Conservation (phyloP, 164 flowering plant genomes). For the Litsea cubeba region DNA sequence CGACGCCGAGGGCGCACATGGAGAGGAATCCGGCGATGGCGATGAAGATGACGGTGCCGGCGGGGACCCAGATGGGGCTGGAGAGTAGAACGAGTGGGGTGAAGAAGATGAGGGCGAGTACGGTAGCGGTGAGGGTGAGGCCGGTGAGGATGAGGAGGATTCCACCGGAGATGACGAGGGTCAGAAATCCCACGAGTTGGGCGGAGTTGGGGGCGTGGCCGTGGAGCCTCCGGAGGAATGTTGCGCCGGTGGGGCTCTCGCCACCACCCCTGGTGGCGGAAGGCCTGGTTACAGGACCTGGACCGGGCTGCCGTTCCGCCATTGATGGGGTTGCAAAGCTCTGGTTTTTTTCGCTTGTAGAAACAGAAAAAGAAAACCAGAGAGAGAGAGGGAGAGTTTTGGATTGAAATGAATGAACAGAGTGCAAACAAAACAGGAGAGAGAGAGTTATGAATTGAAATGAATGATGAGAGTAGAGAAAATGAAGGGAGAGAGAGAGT, state of each 20-base stretch:
- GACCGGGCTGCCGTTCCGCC: constrained; percentile 31
- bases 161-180: constrained; percentile 51
- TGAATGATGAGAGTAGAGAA: too few relatives aligned
- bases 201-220: constrained; percentile 49
- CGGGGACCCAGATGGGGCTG: constrained; percentile 83
- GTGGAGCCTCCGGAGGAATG: constrained; percentile 39
- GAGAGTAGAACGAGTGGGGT: constrained; percentile 56
- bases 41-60: constrained; percentile 40
- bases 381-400: background rate
- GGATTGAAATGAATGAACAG: background rate
- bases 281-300: constrained; percentile 2
- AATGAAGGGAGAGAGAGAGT: too few relatives aligned
- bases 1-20: constrained; percentile 41
- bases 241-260: background rate
- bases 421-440: background rate
- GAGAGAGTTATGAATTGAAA: background rate
- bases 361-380: background rate
- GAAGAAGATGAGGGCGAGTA: constrained; percentile 56
- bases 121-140: constrained; percentile 49
- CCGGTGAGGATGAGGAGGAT: constrained; percentile 67
- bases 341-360: background rate
- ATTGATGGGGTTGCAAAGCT: constrained; percentile 8
- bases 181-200: constrained; percentile 56
- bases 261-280: background rate
- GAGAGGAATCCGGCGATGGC: constrained; percentile 36